Conservation (phyloP, 1,284 basidiomycete genomes). For the Ustilago sp. region DNA sequence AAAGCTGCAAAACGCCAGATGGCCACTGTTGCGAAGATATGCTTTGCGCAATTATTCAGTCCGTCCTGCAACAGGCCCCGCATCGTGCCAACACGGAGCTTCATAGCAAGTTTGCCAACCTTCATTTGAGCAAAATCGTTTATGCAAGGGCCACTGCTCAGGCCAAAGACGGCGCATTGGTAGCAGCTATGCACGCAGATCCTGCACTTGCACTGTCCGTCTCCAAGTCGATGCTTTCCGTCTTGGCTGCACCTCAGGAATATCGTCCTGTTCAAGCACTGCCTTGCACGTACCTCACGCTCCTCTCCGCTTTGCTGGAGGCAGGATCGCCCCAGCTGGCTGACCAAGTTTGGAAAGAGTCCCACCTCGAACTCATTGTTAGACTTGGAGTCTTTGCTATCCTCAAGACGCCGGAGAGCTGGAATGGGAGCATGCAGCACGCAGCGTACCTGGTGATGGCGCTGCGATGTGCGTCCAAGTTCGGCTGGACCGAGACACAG, state of each 20-base stretch:
- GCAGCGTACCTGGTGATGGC: conserved; percentile 14
- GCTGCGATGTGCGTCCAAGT: conserved; percentile 23
- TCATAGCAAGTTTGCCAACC: background rate
- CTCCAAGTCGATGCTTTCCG: background rate
- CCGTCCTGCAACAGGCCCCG: conserved; percentile 14
- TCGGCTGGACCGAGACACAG: conserved; percentile 20
- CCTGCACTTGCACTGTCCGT: conserved; percentile 18
- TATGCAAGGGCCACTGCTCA: background rate
- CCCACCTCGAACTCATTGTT: conserved; percentile 14
- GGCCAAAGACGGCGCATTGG: conserved; percentile 31
- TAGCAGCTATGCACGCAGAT: conserved; percentile 28
- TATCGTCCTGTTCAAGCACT: background rate
- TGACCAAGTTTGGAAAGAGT: conserved; percentile 13
- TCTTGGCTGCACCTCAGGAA: background rate
- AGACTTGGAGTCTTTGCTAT: conserved; percentile 3
- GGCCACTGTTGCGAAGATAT: background rate
- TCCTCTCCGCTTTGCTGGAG: conserved; percentile 31
- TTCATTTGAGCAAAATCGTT: conserved; percentile 11
- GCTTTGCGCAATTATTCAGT: conserved; percentile 19
- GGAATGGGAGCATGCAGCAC: background rate
- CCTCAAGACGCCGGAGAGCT: conserved; percentile 5
- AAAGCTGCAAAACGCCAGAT: background rate
- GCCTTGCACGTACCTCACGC: conserved; percentile 25
- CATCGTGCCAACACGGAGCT: conserved; percentile 6
- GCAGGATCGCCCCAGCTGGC: conserved; percentile 8